Evolutionary conservation across 2,329 filamentous ascomycete genomes (phyloP), one percentile per base, ranked within the genome.

Genomic region (Aspergillus piperis): DNA sequence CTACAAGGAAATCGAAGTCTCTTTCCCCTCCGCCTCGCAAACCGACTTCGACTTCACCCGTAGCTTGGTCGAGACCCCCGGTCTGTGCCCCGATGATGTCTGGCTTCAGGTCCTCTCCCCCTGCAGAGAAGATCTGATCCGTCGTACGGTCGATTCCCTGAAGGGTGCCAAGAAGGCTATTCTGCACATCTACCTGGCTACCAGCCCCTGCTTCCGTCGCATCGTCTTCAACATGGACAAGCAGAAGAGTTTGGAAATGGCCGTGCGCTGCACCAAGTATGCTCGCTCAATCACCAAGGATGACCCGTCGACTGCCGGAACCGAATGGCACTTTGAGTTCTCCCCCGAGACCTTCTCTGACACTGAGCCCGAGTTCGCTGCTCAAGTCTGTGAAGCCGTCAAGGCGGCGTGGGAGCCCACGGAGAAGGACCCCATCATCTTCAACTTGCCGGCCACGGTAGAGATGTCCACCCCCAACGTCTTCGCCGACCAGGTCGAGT

Each of bases 1-100:
- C 69, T 98, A 96, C 84, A 98, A 97, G 80, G 94, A 98, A 80
- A 97, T 98, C 66, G 94, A 98, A 75, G 90, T 97, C 19, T 95
- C 93, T 4, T 98, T 96, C 79, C 94, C 94, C 53, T 96, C 92
- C 0, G 92, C 94, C 13, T 96, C 92, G 41, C 90, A 96, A 74
- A 96, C 90, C 71, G 95, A 98, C 80, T 98, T 93, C 81, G 91
- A 96, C 81, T 98, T 98, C 74, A 96, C 92, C 42, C 85, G 92
- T 67, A 87, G 89, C 71, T 82, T 98, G 67, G 87, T 97, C 65
- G 89, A 96, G 70, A 96, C 92, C 1, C 90, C 91, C 10, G 91
- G 90, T 42, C 84, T 87, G 13, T 86, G 93, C 8, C 92, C 93
- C 57, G 91, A 95, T 73, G 93, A 97, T 77, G 92, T 97, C 58